Evolutionary conservation across 805 yeast genomes (phyloP).

Genomic region (Cyberlindnera maclurae): DNA sequence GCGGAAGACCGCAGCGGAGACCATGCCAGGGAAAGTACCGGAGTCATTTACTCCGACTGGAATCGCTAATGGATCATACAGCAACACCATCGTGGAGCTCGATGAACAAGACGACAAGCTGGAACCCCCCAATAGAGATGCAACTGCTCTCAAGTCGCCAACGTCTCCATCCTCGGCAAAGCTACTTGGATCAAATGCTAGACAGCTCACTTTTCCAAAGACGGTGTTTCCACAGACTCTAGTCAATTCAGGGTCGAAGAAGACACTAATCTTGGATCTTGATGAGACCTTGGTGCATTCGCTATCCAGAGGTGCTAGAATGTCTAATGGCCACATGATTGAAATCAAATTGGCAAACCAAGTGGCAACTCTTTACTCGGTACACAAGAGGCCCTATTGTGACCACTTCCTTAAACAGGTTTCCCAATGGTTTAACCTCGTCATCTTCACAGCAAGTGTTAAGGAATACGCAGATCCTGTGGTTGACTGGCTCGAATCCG

Average conservation of each 20-base stretch:
- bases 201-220: slow-evolving; percentile 27
- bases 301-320: slow-evolving; percentile 49
- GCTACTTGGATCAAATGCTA: slow-evolving; percentile 10
- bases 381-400: slow-evolving; percentile 87
- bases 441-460: slow-evolving; percentile 91
- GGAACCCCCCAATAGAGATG: slow-evolving; percentile 3
- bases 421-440: slow-evolving; percentile 79
- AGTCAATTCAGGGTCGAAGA: slow-evolving; percentile 37
- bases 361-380: slow-evolving; percentile 77
- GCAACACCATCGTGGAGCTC: slow-evolving; percentile 14
- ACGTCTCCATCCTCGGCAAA: slow-evolving; percentile 17
- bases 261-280: slow-evolving; percentile 77
- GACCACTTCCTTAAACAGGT: slow-evolving; percentile 76
- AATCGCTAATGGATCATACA: slow-evolving; percentile 1
- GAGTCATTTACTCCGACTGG: not conserved
- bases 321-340: slow-evolving; percentile 55
- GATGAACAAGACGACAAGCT: slow-evolving; percentile 18
- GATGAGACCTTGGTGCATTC: slow-evolving; percentile 96
- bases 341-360: slow-evolving; percentile 69
- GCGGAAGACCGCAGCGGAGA: slow-evolving; percentile 1
- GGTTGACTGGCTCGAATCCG: slow-evolving; percentile 81
- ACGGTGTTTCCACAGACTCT: slow-evolving; percentile 36
- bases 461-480: slow-evolving; percentile 96
- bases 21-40: not conserved
- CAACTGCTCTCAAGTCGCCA: slow-evolving; percentile 18